Conservation (phyloP, 2,329 filamentous ascomycete genomes). For the Fusarium annulatum region DNA sequence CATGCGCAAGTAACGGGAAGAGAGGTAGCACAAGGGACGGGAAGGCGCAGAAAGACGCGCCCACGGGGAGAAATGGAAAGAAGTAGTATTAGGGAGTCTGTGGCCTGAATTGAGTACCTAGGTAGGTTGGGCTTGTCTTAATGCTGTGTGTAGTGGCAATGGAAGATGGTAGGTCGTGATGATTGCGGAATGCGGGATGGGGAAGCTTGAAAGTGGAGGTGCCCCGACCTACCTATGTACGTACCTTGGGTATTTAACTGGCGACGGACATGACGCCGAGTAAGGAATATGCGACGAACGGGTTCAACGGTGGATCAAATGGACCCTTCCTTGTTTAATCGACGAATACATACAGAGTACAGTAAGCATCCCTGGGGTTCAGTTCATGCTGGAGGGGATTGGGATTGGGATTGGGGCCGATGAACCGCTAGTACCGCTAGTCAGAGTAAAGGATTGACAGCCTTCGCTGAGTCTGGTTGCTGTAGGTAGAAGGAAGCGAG, state of each 20-base stretch:
- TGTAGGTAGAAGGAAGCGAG: background rate
- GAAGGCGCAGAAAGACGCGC: constrained; percentile 25
- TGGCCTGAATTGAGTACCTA: constrained; percentile 3
- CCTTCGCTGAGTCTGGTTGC: background rate
- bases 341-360: background rate
- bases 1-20: constrained; percentile 33
- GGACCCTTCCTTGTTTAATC: constrained; percentile 7
- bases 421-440: constrained; percentile 16
- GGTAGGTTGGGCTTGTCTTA: background rate
- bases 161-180: constrained; percentile 35
- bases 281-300: background rate
- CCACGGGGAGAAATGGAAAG: background rate
- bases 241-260: constrained; percentile 1
- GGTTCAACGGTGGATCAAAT: constrained; percentile 5
- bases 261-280: constrained; percentile 15
- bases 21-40: constrained; percentile 30
- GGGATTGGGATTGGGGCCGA: constrained; percentile 6
- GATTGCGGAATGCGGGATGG: constrained; percentile 40
- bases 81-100: background rate
- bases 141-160: constrained; percentile 14
- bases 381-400: background rate
- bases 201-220: constrained; percentile 41
- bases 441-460: constrained; percentile 14
- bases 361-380: background rate
- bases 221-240: constrained; percentile 10